phyloP scores from a whole-genome alignment of 192 early-diverging fungal species.

The Linnemannia schmuckeri region DNA sequence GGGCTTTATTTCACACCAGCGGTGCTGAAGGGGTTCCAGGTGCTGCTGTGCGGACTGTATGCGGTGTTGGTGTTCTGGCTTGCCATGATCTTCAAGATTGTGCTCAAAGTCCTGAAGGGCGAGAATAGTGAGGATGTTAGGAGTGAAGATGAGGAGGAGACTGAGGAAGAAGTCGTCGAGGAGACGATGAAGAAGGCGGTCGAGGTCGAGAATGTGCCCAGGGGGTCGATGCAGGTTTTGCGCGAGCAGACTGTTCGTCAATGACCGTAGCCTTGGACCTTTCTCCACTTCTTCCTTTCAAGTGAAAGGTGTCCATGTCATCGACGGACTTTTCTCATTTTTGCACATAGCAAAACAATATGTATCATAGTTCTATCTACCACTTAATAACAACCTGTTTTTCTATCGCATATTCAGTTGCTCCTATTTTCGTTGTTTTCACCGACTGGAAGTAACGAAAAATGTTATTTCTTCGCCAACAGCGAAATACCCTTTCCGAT shows the following conservation, averaged over 20 bases:
- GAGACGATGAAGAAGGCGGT: background rate
- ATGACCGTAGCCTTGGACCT: background rate
- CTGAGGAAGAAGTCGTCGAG: constrained; percentile 2
- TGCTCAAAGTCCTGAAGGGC: constrained; percentile 68
- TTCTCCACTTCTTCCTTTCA: background rate
- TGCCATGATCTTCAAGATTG: constrained; percentile 70
- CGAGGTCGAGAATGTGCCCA: background rate
- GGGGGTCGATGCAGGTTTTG: background rate
- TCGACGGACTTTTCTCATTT: no score
- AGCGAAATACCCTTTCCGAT: no score
- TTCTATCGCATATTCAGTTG: no score
- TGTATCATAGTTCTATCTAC: no score
- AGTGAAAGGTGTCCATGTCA: background rate
- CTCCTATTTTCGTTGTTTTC: no score
- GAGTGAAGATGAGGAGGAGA: constrained; percentile 76
- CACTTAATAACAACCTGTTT: no score
- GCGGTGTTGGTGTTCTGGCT: constrained; percentile 74
- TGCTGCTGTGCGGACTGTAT: constrained; percentile 69
- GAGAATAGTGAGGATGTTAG: constrained; percentile 74
- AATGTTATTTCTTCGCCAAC: no score
- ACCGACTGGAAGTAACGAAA: no score
- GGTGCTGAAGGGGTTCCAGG: constrained; percentile 64
- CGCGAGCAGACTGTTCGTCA: background rate
- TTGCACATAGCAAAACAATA: no score
- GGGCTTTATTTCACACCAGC: constrained; percentile 60